These are phyloP conservation scores for Barnettozyma salicaria DNA, from an alignment of 805 yeast genomes.

Conservation along the genomic window DNA sequence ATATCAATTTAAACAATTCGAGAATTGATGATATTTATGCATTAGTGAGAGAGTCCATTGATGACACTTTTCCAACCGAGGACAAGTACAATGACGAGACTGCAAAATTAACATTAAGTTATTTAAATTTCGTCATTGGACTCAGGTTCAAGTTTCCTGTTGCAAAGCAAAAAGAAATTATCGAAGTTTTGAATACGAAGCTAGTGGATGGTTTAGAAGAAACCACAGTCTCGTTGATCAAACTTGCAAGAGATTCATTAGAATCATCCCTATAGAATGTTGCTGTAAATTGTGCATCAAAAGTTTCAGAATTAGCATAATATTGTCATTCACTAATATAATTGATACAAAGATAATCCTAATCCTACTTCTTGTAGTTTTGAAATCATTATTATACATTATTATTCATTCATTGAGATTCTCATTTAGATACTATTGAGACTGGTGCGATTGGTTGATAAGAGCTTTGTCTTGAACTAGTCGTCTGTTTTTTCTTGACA, in stretches of 20 bases:
- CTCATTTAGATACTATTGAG: conserved; percentile 7
- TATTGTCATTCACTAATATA: too few relatives aligned
- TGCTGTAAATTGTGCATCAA: background rate
- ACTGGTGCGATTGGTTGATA: conserved; percentile 3
- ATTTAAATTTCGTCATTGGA: conserved; percentile 46
- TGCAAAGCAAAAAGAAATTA: conserved; percentile 26
- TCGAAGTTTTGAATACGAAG: conserved; percentile 24
- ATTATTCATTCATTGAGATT: background rate
- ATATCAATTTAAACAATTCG: conserved; percentile 37
- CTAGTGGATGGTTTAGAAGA: conserved; percentile 11
- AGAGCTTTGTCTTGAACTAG: conserved; percentile 2
- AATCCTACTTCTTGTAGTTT: too few relatives aligned
- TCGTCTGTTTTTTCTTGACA: conserved; percentile 1
- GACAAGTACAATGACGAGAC: conserved; percentile 22
- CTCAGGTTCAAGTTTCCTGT: conserved; percentile 30
- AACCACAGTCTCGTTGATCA: conserved; percentile 3
- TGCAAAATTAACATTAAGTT: conserved; percentile 45
- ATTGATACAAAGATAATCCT: too few relatives aligned
- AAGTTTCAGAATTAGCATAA: too few relatives aligned
- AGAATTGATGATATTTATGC: conserved; percentile 39
- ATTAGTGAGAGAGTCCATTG: conserved; percentile 35
- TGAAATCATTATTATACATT: too few relatives aligned
- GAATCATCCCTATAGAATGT: background rate
- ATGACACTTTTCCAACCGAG: conserved; percentile 20
- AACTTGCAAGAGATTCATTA: conserved; percentile 6